A percentile compares a stretch with the other conserved stretches of the same genome.
Conservation (phyloP, 2,329 filamentous ascomycete species). For the Fusarium sp. region DNA sequence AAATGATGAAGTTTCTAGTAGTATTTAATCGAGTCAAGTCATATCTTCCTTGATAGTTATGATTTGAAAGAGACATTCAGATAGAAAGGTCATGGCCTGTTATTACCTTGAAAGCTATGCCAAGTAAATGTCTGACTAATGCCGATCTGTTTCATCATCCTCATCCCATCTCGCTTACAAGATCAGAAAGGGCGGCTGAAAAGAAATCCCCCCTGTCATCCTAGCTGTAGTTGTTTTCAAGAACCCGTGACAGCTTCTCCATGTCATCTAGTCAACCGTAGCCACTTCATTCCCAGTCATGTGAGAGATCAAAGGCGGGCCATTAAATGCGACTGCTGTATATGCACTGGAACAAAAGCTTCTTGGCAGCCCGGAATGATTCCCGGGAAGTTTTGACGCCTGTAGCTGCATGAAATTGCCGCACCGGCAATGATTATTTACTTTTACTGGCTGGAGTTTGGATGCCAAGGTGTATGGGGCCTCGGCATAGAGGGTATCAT, state of each 20-base stretch:
- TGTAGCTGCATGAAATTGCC: background rate
- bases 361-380: background rate
- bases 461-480: background rate
- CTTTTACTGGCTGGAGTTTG: background rate
- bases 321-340: too few species aligned
- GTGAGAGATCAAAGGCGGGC: rapidly evolving
- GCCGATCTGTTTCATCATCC: background rate
- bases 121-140: background rate
- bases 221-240: background rate
- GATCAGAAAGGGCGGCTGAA: background rate
- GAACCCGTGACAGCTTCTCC: too few species aligned
- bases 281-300: background rate
- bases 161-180: rapidly evolving
- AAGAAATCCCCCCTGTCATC: rapidly evolving
- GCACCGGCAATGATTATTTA: background rate
- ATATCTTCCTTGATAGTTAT: background rate
- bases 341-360: background rate
- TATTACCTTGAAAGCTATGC: background rate
- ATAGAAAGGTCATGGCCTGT: background rate
- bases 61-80: rapidly evolving
- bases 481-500: background rate
- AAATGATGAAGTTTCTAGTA: too few species aligned
- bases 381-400: background rate
- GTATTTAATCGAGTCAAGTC: too few species aligned
- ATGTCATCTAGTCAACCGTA: background rate